Percentiles rank a stretch among this genome's conserved stretches.
These are phyloP conservation scores for Stemphylium beticola DNA, from an alignment of 2,329 filamentous ascomycete species.

Conservation along the genomic window DNA sequence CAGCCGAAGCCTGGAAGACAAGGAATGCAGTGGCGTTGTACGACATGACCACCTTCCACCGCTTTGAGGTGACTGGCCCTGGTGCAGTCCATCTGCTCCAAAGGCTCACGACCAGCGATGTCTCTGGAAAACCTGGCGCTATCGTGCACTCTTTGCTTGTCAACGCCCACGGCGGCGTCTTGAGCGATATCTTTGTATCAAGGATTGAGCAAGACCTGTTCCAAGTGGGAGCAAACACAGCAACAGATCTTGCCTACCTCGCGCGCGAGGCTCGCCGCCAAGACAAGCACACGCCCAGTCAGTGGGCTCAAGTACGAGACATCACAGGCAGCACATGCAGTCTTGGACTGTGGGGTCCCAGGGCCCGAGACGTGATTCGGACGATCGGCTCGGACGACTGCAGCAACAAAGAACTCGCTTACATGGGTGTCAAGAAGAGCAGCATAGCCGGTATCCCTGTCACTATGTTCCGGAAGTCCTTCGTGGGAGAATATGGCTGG, in stretches of 20 bases:
- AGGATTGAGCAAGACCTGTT: conserved; percentile 58
- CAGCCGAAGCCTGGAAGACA: conserved; percentile 69
- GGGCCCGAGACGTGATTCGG: conserved; percentile 59
- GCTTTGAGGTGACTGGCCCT: conserved; percentile 64
- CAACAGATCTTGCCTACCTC: conserved; percentile 62
- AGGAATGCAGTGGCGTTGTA: conserved; percentile 67
- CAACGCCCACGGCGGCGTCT: conserved; percentile 60
- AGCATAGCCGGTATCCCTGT: conserved; percentile 64
- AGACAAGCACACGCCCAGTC: conserved; percentile 46
- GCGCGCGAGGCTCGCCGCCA: conserved; percentile 60
- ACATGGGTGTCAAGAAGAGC: conserved; percentile 58
- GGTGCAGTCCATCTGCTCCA: conserved; percentile 63
- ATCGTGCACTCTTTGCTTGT: conserved; percentile 66
- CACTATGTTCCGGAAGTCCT: conserved; percentile 62
- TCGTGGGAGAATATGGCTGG: conserved; percentile 68
- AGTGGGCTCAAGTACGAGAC: conserved; percentile 62
- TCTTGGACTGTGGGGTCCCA: conserved; percentile 68
- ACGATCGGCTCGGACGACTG: conserved; percentile 56
- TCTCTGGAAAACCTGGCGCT: conserved; percentile 55
- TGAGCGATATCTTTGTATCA: conserved; percentile 64
- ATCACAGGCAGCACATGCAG: conserved; percentile 66
- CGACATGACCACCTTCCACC: conserved; percentile 66
- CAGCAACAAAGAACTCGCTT: conserved; percentile 55
- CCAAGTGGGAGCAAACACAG: conserved; percentile 64
- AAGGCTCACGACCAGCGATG: conserved; percentile 58